Percentiles rank a stretch among this genome's conserved stretches.
These are phyloP conservation scores for Colletotrichum falcatum DNA, from an alignment of 2,329 filamentous ascomycete species.

Conservation along the genomic window DNA sequence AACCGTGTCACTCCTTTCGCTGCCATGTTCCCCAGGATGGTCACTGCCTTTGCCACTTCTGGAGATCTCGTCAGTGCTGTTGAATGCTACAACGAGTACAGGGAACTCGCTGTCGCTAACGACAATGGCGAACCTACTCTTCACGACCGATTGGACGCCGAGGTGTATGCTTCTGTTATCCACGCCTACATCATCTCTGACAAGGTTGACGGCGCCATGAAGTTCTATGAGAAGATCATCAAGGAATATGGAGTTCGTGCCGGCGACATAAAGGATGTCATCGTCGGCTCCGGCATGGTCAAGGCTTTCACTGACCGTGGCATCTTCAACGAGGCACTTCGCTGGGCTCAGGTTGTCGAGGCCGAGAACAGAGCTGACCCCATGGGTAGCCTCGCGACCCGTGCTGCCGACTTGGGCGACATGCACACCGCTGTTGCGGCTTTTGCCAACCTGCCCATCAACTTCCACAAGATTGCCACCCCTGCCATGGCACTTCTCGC, in stretches of 20 bases:
- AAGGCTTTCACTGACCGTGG: slow-evolving; percentile 79
- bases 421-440: slow-evolving; percentile 75
- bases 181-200: slow-evolving; percentile 88
- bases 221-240: slow-evolving; percentile 86
- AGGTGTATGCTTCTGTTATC: slow-evolving; percentile 92
- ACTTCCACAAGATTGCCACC: slow-evolving; percentile 61
- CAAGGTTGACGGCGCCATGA: slow-evolving; percentile 82
- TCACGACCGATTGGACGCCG: slow-evolving; percentile 79
- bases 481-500: slow-evolving; percentile 87
- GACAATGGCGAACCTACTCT: slow-evolving; percentile 79
- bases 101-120: slow-evolving; percentile 84
- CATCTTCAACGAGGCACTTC: slow-evolving; percentile 78
- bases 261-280: slow-evolving; percentile 74
- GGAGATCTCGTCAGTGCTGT: slow-evolving; percentile 90
- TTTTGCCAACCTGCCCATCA: slow-evolving; percentile 68
- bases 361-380: slow-evolving; percentile 69
- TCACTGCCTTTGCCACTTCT: slow-evolving; percentile 86
- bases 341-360: slow-evolving; percentile 76
- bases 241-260: slow-evolving; percentile 69
- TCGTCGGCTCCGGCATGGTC: slow-evolving; percentile 82
- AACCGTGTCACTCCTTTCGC: slow-evolving; percentile 80
- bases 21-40: slow-evolving; percentile 91
- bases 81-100: slow-evolving; percentile 96
- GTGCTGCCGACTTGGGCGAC: slow-evolving; percentile 84
- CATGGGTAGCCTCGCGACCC: slow-evolving; percentile 79